Percentiles rank a stretch among this genome's conserved stretches.
phyloP scores from a whole-genome alignment of 345 rosid species.

The Camelina sativa region DNA sequence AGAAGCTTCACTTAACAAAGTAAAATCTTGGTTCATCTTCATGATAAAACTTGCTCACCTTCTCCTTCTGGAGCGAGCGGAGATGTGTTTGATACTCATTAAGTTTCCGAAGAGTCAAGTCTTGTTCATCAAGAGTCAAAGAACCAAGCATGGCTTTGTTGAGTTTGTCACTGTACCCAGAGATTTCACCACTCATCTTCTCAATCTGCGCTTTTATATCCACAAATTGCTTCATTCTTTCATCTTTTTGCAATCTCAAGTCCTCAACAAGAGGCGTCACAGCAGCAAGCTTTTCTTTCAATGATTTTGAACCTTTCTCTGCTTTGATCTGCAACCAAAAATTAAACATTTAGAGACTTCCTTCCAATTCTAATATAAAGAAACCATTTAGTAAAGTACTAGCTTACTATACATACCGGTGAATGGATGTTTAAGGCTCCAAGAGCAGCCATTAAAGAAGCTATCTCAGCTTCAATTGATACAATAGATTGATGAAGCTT shows the following conservation, averaged over 20 bases:
- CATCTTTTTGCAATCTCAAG: constrained; percentile 70
- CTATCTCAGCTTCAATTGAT: constrained; percentile 89
- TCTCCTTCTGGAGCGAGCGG: constrained; percentile 79
- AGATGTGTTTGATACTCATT: constrained; percentile 78
- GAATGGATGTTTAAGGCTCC: constrained; percentile 52
- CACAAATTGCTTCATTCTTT: constrained; percentile 74
- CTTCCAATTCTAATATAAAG: background rate
- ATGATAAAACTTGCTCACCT: constrained; percentile 49
- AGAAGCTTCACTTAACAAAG: background rate
- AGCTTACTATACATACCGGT: constrained; percentile 8
- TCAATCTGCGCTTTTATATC: constrained; percentile 78
- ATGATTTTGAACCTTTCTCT: constrained; percentile 60
- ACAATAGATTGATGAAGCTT: constrained; percentile 88
- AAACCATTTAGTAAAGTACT: background rate
- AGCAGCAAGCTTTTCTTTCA: constrained; percentile 79
- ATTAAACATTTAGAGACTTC: background rate
- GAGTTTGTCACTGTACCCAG: constrained; percentile 56
- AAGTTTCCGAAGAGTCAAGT: constrained; percentile 79
- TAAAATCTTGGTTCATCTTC: background rate
- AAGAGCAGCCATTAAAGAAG: constrained; percentile 81
- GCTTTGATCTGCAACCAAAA: constrained; percentile 52
- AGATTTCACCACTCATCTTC: constrained; percentile 80
- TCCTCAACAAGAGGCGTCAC: constrained; percentile 81
- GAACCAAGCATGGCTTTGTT: constrained; percentile 43
- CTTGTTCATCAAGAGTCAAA: constrained; percentile 77